Evolutionary conservation across 768 basidiomycete species (phyloP), one percentile per base, ranked within the genome.

Genomic region (Macrocybe gigantea): DNA sequence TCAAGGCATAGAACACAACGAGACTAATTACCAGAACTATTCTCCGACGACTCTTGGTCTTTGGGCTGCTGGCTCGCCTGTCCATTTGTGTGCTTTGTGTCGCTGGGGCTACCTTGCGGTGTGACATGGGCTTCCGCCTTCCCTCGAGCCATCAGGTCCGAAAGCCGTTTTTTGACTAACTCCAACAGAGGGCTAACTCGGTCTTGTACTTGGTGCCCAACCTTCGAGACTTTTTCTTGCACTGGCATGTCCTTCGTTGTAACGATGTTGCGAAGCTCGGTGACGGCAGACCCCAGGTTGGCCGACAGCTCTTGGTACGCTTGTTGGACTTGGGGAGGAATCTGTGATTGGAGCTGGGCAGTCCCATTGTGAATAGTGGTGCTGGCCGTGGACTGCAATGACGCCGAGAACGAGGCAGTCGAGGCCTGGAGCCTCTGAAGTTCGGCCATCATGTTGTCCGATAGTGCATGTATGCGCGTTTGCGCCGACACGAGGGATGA

Each of bases 391-490:
- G 63, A 49, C 48, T 70, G 67, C 41, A 77, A 61, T 32, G 72
- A 71, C 0, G 74, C 55, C 15, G 77, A 71, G 46, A 82, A 65
- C 11, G 74, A 63, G 10, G 74, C 60, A 30, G 82, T 79, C 9
- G 83, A 79, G 7, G 74, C 58, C 59, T 86, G 78, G 40, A 90
- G 69, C 53, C 78, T 83, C 54, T 81, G 75, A 41, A 91, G 72
- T 54, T 89, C 84, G 29, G 57, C 42, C 42, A 88, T 64, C 81
- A 90, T 82, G 45, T 66, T 77, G 51, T 85, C 78, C 34, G 83
- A 82, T 34, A 88, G 75, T 2, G 67, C 52, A 55, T 82, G 74
- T 37, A 87, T 74, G 50, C 74, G 78, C 34, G 70, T 58, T 55
- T 83, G 79, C 11, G 84, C 80, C 37, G 70, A 66, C 3, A 66